Evolutionary conservation across 805 yeast species (phyloP), one percentile per base, ranked within the genome.

Genomic region (Hyphopichia homilentoma): DNA sequence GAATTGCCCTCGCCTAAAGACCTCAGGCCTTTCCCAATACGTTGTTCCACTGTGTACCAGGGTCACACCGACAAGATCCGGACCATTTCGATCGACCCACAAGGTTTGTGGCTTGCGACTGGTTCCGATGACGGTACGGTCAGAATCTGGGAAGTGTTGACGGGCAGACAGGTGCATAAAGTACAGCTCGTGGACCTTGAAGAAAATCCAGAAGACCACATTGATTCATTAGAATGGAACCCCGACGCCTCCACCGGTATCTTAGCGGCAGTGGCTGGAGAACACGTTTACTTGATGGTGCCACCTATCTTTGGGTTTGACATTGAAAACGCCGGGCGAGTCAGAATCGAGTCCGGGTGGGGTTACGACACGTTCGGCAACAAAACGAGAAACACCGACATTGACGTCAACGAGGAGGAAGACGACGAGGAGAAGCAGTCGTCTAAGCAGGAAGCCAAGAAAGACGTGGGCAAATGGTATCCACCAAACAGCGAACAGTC

Each of bases 91-190:
- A 74, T 90, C 29, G 95, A 90, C 54, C 95, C 96, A 31, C 70
- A 79, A 20, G 98, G 98, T 4, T 70, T 83, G 47, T 93, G 96
- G 93, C 68, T 93, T 35, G 98, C 98, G 14, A 93, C 98, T 3
- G 98, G 97, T 37, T 84, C 95, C 13, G 97, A 93, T 56, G 98
- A 93, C 56, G 97, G 97, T 34, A 75, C 89, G 12, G 89, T 93
- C 5, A 75, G 96, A 47, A 73, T 93, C n/a, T 93, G 98, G 97
- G 98, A 93, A 65, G 81, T 88, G 13, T 65, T 88, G 38, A 86
- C 97, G 4, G 98, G 98, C 29, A 80, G 98, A 61, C 94, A 90
- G 67, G 85, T 90, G 32, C 85, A 77, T 71, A 75, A 77, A 39
- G 66, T 75, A n/a, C 61, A 64, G 35, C 48, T 78, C 14, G 53